Evolutionary conservation across 495 filamentous ascomycete genomes (phyloP), one percentile per base, ranked within the genome.

Genomic region (Tuber aestivum): DNA sequence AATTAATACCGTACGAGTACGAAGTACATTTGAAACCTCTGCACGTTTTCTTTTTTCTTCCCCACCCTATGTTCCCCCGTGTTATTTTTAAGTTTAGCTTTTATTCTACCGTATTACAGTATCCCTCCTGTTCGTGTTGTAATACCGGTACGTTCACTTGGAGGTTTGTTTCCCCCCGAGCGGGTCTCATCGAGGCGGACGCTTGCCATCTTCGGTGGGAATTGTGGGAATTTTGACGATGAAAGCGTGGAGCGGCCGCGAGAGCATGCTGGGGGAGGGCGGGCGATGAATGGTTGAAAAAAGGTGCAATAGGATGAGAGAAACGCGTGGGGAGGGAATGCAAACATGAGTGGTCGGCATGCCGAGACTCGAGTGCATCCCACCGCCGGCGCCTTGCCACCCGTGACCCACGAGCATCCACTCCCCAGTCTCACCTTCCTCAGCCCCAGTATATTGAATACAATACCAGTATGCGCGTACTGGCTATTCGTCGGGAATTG

Each of bases 341-440:
- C 56, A 61, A 32, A 61, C 56, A 61, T 32, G 56, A 61, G 56
- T 61, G 56, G 56, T 32, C 56, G 56, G 56, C 27, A 61, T 61
- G 56, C 56, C 56, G 56, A 61, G 56, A 32, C 56, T 3, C 2
- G 56, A 61, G 27, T 16, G n/a, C 12, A 27, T 61, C n/a, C 56
- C 56, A n/a, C 23, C 56, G 7, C 12, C 56, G 38, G 7, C 38
- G 38, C 56, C 9, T n/a, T 32, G 10, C 56, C n/a, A 8, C 32
- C 56, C n/a, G n/a, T 61, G 56, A 61, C n/a, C 56, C n/a, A 61
- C 56, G 56, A 61, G n/a, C 56, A 27, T 32, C n/a, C 56, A 14
- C 32, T 27, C 16, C 56, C 56, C 56, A 32, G 56, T 6, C n/a
- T 61, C 56, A 61, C 56, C 2, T 32, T 61, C 32, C 56, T 61